Conservation (phyloP, 2,329 filamentous ascomycete genomes). For the Herpotrichia juniperi region DNA sequence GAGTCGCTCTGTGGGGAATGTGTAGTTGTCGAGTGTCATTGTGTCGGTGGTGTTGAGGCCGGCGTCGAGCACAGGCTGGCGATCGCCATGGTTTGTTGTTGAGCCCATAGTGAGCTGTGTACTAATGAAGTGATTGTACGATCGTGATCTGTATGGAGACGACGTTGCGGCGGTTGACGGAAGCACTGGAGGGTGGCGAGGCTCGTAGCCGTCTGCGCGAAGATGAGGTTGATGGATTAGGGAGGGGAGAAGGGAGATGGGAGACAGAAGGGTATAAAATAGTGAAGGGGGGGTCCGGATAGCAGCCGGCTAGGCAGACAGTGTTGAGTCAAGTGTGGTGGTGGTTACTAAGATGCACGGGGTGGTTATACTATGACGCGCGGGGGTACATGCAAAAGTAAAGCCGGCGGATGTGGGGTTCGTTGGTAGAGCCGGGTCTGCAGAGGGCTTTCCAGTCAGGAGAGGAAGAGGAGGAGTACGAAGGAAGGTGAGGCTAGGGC, state of each 20-base stretch:
- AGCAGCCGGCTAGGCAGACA: constrained; percentile 23
- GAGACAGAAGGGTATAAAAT: not conserved
- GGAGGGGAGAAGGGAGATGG: not conserved
- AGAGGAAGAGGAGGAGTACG: not conserved
- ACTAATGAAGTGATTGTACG: constrained; percentile 6
- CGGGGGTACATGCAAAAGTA: constrained; percentile 1
- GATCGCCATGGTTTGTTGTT: constrained; percentile 17
- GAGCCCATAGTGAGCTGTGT: constrained; percentile 29
- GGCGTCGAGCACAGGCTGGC: constrained; percentile 21
- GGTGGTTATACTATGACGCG: constrained; percentile 5
- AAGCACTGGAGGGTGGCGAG: constrained; percentile 1
- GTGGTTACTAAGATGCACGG: constrained; percentile 5
- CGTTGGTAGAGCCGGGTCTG: not conserved
- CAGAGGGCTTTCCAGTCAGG: not conserved
- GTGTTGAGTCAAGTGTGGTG: constrained; percentile 11
- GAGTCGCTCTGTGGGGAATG: constrained; percentile 67
- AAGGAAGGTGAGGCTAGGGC: constrained; percentile 1
- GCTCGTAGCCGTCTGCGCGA: not conserved
- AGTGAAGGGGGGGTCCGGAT: constrained; percentile 15
- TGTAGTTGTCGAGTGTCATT: constrained; percentile 57
- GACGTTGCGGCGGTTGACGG: not conserved
- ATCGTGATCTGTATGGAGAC: not conserved
- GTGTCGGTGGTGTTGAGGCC: constrained; percentile 31
- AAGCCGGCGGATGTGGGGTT: not conserved
- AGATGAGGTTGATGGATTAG: not conserved